Base-by-base conservation (phyloP, 495 filamentous ascomycete genomes). In the Cudoniella acicularis region DNA sequence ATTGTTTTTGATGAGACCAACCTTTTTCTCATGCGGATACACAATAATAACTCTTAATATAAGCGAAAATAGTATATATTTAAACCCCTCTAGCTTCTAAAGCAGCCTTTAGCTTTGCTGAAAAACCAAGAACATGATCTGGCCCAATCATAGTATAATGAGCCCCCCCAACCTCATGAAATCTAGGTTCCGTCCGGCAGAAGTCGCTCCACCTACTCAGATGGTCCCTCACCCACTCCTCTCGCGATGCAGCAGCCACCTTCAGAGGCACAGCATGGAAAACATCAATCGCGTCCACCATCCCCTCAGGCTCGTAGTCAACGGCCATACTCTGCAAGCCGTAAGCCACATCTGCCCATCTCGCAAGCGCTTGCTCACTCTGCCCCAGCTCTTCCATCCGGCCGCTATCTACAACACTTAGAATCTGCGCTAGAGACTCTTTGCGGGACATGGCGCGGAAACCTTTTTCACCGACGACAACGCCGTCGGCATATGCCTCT, bases 61-160 rank as follows among this genome's bases (percentile, higher is more conserved):
- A n/a, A n/a, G n/a, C n/a, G n/a, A n/a, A n/a, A n/a, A n/a, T n/a
- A n/a, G n/a, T n/a, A n/a, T n/a, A n/a, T n/a, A n/a, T n/a, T n/a
- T n/a, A n/a, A n/a, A n/a, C n/a, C n/a, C n/a, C n/a, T n/a, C n/a
- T n/a, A n/a, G n/a, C n/a, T n/a, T n/a, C n/a, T n/a, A n/a, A n/a
- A n/a, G n/a, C n/a, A n/a, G n/a, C n/a, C n/a, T n/a, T n/a, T n/a
- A n/a, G n/a, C n/a, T n/a, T n/a, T n/a, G n/a, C n/a, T n/a, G n/a
- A n/a, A n/a, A n/a, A n/a, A n/a, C n/a, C n/a, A n/a, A n/a, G n/a
- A n/a, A n/a, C n/a, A n/a, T n/a, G n/a, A n/a, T n/a, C n/a, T n/a
- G n/a, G n/a, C n/a, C n/a, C n/a, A n/a, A n/a, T n/a, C 71, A 78
- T 73, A 3, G 72, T 77, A 49, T 74, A 74, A 62, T 79, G 76